Base-by-base conservation (phyloP, 768 basidiomycete genomes). In the Termitomyces sp. region DNA sequence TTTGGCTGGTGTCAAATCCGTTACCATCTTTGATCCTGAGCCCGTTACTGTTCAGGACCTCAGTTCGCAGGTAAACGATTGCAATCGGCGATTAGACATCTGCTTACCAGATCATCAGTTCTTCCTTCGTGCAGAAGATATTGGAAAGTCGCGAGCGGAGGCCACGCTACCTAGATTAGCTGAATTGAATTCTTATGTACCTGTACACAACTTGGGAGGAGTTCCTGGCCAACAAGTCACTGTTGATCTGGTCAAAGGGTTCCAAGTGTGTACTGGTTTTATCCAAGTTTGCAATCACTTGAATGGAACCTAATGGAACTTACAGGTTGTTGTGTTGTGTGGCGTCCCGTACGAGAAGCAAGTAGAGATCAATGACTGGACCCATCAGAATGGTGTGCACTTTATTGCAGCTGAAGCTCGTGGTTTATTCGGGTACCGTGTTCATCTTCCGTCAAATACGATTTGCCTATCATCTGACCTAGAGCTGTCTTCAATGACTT, bases 401-500 rank as follows among this genome's bases (percentile, higher is more conserved):
- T 98, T 99, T 76, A 88, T 97, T 66, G 77, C 94, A 52, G 87
- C 96, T 20, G 93, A 94, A 67, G 93, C 94, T 33, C 85, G 87
- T 57, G 97, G 97, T 44, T 82, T 99, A 27, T 99, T 99, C 68
- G 96, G 93, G 95, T 96, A 70, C 60, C 82, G 43, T 54, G 14
- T 4, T 4, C 27, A 37, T 14, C 49, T 45, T 52, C 26, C 8
- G 16, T 30, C 8, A 12, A 27, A 26, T 36, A n/a, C 20, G 16
- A 18, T 32, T 10, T 39, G 27, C 44, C 7, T 33, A 33, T 65
- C 14, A 53, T n/a, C 14, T 56, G 39, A 33, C 49, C 20, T 53
- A 97, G 95, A 14, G 88, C 91, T 58, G 88, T 89, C 14, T 99
- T 99, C 81, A 96, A 92, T 70, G 97, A 99, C 73, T 98, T 99